A percentile compares a stretch with the other conserved stretches of the same genome.
Conservation (phyloP, 139 green algal species). For the Closterium sp. region DNA sequence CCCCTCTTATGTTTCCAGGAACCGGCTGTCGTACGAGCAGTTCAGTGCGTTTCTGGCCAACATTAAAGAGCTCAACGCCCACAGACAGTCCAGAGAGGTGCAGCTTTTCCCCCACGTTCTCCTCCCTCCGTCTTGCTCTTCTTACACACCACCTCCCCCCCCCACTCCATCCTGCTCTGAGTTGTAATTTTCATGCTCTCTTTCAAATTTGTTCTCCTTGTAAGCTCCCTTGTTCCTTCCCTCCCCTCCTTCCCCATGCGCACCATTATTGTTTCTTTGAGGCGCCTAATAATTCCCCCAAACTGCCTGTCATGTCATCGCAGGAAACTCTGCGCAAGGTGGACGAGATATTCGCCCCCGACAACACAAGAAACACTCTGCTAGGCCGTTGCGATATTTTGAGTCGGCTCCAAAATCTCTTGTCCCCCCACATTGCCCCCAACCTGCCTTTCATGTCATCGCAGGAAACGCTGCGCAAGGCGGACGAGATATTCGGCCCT, state of each 20-base stretch:
- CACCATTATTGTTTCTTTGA: too few relatives aligned
- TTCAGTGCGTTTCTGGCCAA: constrained; percentile 71
- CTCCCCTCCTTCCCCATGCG: background rate
- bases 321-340: constrained; percentile 51
- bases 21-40: constrained; percentile 70
- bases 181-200: background rate
- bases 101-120: background rate
- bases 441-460: background rate
- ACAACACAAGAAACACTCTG: too few relatives aligned
- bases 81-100: constrained; percentile 68
- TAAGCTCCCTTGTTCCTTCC: background rate
- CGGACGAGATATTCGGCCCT: constrained; percentile 64
- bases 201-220: background rate
- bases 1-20: constrained; percentile 1
- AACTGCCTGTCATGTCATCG: too few relatives aligned
- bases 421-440: too few relatives aligned
- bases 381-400: too few relatives aligned
- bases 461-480: constrained; percentile 48
- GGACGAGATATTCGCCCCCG: constrained; percentile 63
- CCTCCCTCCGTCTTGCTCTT: background rate
- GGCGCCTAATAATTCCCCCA: background rate
- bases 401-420: too few relatives aligned
- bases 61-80: constrained; percentile 75
- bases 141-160: background rate
- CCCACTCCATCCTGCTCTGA: background rate